Evolutionary conservation across 2,329 filamentous ascomycete species (phyloP).

Genomic region (Sporothrix pallida): DNA sequence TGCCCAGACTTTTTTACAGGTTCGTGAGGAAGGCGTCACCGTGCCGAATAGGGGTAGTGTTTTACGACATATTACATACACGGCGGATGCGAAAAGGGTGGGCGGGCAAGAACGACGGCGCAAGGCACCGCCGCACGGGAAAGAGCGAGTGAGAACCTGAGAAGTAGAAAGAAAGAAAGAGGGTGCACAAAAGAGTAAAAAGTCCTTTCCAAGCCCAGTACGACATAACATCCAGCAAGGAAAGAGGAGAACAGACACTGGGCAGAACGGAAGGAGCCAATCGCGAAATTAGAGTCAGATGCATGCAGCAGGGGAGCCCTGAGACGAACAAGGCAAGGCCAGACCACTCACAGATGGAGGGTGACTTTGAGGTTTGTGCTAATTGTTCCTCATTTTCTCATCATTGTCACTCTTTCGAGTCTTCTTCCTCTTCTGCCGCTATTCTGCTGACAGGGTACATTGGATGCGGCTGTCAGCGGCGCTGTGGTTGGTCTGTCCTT

Average conservation of each 20-base stretch:
- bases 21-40: background rate
- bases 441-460: slow-evolving; percentile 12
- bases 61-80: background rate
- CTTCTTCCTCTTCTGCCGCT: background rate
- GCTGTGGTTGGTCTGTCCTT: background rate
- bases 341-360: background rate
- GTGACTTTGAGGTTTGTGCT: background rate
- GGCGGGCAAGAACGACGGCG: background rate
- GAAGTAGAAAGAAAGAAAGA: background rate
- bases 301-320: slow-evolving; percentile 24
- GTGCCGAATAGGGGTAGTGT: background rate
- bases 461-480: background rate
- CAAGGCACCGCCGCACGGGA: slow-evolving; percentile 9
- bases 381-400: background rate
- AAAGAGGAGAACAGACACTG: too few relatives aligned
- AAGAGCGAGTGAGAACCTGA: background rate
- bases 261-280: background rate
- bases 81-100: too few relatives aligned
- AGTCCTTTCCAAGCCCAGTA: background rate
- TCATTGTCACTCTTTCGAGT: background rate
- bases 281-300: slow-evolving; percentile 17
- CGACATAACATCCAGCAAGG: too few relatives aligned
- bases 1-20: background rate
- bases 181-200: background rate
- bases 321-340: background rate